phyloP scores from a whole-genome alignment of 768 basidiomycete genomes.

The Lanmaoa rubissima region DNA sequence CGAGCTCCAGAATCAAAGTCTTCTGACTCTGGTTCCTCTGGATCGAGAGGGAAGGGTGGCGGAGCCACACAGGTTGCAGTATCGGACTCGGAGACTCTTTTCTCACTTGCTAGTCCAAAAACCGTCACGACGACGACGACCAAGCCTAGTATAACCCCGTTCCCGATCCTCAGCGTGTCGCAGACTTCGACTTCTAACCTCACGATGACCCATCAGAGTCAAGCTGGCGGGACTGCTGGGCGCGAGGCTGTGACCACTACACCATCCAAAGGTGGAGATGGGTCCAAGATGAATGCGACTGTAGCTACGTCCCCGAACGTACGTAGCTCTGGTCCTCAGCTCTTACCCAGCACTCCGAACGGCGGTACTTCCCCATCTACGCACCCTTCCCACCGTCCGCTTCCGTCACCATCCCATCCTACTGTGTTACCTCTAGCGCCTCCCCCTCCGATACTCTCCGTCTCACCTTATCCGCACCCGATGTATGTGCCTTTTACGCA shows the following conservation, averaged over 20 bases:
- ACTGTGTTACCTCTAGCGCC: slow-evolving; percentile 3
- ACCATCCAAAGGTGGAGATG: background rate
- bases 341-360: background rate
- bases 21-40: background rate
- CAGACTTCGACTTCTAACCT: background rate
- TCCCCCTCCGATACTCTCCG: slow-evolving; percentile 16
- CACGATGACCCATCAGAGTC: background rate
- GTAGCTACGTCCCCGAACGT: slow-evolving; percentile 2
- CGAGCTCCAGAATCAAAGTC: background rate
- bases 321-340: background rate
- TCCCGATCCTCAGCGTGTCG: slow-evolving; percentile 21
- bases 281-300: slow-evolving; percentile 8
- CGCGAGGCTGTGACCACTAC: background rate
- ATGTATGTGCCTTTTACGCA: slow-evolving; percentile 24
- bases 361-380: slow-evolving; percentile 2
- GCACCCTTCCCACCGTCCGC: slow-evolving; percentile 2
- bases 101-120: background rate
- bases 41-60: background rate
- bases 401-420: slow-evolving; percentile 13
- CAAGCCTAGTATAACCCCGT: slow-evolving; percentile 8
- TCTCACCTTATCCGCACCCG: slow-evolving; percentile 19
- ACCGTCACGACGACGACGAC: background rate
- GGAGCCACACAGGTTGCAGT: background rate
- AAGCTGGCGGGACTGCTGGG: background rate
- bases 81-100: background rate